A percentile compares a stretch with the other conserved stretches of the same genome.
Conservation (phyloP, 345 rosid genomes). For the Raphanus sativus region DNA sequence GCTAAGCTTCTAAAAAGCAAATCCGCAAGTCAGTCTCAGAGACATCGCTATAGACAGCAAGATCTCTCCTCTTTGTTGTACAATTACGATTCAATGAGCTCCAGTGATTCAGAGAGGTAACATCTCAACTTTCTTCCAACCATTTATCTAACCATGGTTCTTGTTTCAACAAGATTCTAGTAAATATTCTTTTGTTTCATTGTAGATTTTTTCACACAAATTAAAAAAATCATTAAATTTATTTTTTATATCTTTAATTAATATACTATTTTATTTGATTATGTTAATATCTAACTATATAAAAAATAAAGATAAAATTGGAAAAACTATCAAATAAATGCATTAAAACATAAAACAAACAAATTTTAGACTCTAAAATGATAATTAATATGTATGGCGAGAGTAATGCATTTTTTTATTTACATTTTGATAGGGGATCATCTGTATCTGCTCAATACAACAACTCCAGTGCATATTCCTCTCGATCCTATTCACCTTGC, state of each 20-base stretch:
- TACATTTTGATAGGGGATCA: constrained; percentile 15
- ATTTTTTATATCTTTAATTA: too few relatives aligned
- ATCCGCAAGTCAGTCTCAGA: constrained; percentile 34
- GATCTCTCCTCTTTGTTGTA: constrained; percentile 33
- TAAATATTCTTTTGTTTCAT: not conserved
- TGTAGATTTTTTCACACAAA: not conserved
- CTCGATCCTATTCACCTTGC: not conserved
- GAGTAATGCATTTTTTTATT: not conserved
- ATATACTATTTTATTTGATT: too few relatives aligned
- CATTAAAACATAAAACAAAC: too few relatives aligned
- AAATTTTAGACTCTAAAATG: too few relatives aligned
- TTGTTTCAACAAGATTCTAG: not conserved
- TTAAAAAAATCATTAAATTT: too few relatives aligned
- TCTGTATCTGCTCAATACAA: constrained; percentile 1
- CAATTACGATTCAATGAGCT: constrained; percentile 2
- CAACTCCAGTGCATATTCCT: not conserved
- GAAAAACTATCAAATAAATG: not conserved
- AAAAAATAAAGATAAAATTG: too few relatives aligned
- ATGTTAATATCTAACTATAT: too few relatives aligned
- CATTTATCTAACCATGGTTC: not conserved
- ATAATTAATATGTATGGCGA: not conserved
- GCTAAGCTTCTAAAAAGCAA: constrained; percentile 48
- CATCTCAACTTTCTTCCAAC: constrained; percentile 4
- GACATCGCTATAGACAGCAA: not conserved
- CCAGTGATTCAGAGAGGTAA: constrained; percentile 22